Evolutionary conservation across 176 grass and related monocot species (phyloP).

Genomic region (Puccinellia tenuiflora): DNA sequence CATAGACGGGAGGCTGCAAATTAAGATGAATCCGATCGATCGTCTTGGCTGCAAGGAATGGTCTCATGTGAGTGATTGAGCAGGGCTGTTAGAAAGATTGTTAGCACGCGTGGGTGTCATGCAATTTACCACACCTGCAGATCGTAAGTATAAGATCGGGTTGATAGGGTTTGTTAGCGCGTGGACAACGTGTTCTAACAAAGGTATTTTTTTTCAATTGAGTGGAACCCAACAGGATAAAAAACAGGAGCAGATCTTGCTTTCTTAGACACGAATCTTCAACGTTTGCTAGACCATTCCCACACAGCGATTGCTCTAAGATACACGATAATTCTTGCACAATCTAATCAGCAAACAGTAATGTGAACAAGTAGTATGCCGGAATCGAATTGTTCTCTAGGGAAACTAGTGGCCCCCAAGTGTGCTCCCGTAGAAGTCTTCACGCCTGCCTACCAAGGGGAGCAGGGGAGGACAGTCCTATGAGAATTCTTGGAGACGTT

Average conservation of each 20-base stretch:
- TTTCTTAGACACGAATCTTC: too few relatives aligned
- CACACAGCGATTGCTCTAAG: neutral
- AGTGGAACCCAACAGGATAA: too few relatives aligned
- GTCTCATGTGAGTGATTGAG: too few relatives aligned
- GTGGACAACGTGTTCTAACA: too few relatives aligned
- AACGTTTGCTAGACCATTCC: too few relatives aligned
- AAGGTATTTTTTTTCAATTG: too few relatives aligned
- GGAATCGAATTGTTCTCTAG: neutral
- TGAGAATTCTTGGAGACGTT: neutral
- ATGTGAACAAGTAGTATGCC: constrained; percentile 18
- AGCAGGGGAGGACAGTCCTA: neutral
- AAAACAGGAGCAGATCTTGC: too few relatives aligned
- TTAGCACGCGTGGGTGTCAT: too few relatives aligned
- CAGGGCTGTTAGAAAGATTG: too few relatives aligned
- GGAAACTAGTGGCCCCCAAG: neutral
- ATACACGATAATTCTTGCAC: neutral
- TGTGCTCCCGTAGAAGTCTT: neutral
- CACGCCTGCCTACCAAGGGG: neutral
- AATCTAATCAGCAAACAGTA: constrained; percentile 25
- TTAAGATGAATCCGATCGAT: constrained; percentile 4
- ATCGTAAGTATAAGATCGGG: too few relatives aligned
- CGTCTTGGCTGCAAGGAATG: neutral
- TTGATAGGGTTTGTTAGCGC: too few relatives aligned
- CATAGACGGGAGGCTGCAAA: neutral
- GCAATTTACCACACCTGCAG: too few relatives aligned